These are phyloP conservation scores for Fulvia fulva DNA, from an alignment of 2,329 filamentous ascomycete species.

Conservation along the genomic window DNA sequence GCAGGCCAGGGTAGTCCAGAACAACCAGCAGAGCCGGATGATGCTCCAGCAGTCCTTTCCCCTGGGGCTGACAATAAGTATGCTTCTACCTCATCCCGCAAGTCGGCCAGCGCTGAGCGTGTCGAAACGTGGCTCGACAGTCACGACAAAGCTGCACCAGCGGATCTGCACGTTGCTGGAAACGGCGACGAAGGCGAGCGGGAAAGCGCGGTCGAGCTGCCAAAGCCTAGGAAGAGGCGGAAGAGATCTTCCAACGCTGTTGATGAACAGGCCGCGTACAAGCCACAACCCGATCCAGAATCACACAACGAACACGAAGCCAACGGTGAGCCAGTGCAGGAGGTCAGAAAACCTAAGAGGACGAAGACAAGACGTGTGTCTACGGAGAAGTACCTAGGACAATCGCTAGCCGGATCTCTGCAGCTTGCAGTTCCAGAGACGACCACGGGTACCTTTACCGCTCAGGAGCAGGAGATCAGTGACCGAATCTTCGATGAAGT, in stretches of 20 bases:
- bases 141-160: neutral
- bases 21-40: neutral
- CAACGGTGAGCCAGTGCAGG: neutral
- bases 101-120: constrained; percentile 1
- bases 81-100: neutral
- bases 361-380: neutral
- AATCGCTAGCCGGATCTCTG: neutral
- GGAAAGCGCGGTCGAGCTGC: neutral
- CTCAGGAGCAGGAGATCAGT: constrained; percentile 24
- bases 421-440: neutral
- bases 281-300: neutral
- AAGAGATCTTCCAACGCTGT: neutral
- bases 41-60: neutral
- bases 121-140: constrained; percentile 11
- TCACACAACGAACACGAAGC: neutral
- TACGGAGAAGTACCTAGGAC: neutral
- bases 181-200: neutral
- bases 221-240: neutral
- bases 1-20: neutral
- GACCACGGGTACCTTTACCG: constrained; percentile 12
- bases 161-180: neutral
- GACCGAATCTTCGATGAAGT: constrained; percentile 26
- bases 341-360: neutral
- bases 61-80: neutral
- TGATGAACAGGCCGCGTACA: constrained; percentile 18